Base-by-base conservation (phyloP, 352 stramenopile species). In the Pythium aristosporum region DNA sequence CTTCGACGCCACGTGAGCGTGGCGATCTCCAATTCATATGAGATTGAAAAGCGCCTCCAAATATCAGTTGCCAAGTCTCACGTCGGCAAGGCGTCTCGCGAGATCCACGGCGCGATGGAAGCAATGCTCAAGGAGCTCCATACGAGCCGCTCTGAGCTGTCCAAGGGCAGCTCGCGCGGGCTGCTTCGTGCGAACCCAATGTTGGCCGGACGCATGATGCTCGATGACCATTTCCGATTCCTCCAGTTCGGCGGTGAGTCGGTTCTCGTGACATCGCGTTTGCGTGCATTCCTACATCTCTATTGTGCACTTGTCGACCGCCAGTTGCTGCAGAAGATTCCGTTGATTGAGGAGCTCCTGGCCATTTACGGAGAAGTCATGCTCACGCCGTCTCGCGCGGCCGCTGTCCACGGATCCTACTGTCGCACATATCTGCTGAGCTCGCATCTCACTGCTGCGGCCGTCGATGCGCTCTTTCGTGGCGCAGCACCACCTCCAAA, bases 331-430 rank as follows among this genome's bases (percentile, higher is more conserved):
- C 9, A 52, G 0, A 16, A 16, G 9, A 71, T 72, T n/a, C 61
- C 67, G 4, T 69, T 80, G 47, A 67, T 81, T 20, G 71, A 81
- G 3, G 62, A 69, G 0, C 13, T 76, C 16, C 37, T 81, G 39
- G 50, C 50, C 0, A 41, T 69, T 6, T 77, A 76, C 21, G 71
- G 65, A 2, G 2, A 58, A 21, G 64, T 58, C 30, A 71, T 76
- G 12, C 79, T 81, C 41, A 75, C 74, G 12, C 68, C 71, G 1
- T 76, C 73, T 8, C 61, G 62, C 3, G 61, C 59, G 12, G 67
- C 68, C 11, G 68, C 63, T 16, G 46, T 41, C 3, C 57, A 70
- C 39, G 74, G 68, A 11, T 66, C 62, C n/a, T 76, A 62, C 43
- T 67, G 46, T 20, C 70, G 65, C 0, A 60, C 54, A 0, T 77